These are phyloP conservation scores for Diphasiastrum complanatum DNA, from an alignment of 83 land plant species.

Conservation along the genomic window DNA sequence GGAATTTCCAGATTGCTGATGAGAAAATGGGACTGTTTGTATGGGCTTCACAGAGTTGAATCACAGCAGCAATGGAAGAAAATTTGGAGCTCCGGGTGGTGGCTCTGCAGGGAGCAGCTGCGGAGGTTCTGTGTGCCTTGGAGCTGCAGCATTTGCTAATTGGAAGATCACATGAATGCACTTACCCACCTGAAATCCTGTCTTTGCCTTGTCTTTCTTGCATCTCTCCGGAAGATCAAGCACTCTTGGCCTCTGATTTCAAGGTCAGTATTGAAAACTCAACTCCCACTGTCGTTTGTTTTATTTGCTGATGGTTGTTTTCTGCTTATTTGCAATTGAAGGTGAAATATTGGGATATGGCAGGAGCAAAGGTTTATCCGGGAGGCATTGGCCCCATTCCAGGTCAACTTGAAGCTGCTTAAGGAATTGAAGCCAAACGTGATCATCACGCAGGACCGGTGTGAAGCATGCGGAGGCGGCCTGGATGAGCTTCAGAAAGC, in stretches of 20 bases:
- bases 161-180: conserved; percentile 1
- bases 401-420: conserved; percentile 1
- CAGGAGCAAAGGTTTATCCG: too few relatives aligned
- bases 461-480: not conserved
- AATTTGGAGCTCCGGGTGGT: not conserved
- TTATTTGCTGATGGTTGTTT: not conserved
- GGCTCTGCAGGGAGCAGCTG: not conserved
- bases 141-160: not conserved
- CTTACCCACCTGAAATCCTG: not conserved
- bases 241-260: too few relatives aligned
- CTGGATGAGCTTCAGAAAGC: not conserved
- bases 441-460: not conserved
- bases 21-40: too few relatives aligned
- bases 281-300: not conserved
- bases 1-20: too few relatives aligned
- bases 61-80: too few relatives aligned
- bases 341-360: too few relatives aligned
- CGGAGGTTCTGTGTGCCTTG: not conserved
- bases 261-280: not conserved
- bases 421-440: conserved; percentile 6
- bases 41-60: too few relatives aligned
- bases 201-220: not conserved
- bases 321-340: too few relatives aligned
- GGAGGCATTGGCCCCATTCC: not conserved
- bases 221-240: too few relatives aligned